Evolutionary conservation across 2,329 filamentous ascomycete species (phyloP).

Genomic region (Pseudofabraea citricarpa): DNA sequence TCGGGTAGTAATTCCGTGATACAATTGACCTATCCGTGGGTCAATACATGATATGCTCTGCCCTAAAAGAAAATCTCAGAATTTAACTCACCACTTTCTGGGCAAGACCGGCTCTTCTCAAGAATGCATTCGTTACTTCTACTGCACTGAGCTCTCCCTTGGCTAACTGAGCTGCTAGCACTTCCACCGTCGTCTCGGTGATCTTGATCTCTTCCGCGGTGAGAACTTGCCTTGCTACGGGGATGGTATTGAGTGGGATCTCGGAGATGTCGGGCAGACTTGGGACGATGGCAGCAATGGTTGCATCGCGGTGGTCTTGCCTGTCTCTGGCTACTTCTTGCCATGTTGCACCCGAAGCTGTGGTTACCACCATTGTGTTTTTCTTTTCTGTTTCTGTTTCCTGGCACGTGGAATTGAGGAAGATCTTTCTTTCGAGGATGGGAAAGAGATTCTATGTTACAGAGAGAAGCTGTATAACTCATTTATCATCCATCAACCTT

Average conservation of each 20-base stretch:
- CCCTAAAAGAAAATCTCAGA: background rate
- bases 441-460: too few relatives aligned
- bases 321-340: slow-evolving; percentile 40
- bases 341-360: slow-evolving; percentile 33
- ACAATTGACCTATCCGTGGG: slow-evolving; percentile 44
- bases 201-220: slow-evolving; percentile 42
- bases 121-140: slow-evolving; percentile 46
- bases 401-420: too few relatives aligned
- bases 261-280: slow-evolving; percentile 32
- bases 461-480: too few relatives aligned
- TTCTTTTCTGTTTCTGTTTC: too few relatives aligned
- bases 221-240: slow-evolving; percentile 40
- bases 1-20: slow-evolving; percentile 37
- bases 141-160: slow-evolving; percentile 37
- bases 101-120: slow-evolving; percentile 48
- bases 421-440: too few relatives aligned
- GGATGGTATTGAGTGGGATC: slow-evolving; percentile 39
- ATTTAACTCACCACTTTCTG: slow-evolving; percentile 37
- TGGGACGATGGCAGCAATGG: slow-evolving; percentile 36
- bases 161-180: slow-evolving; percentile 41
- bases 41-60: background rate
- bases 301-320: slow-evolving; percentile 40
- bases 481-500: too few relatives aligned
- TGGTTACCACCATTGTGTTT: slow-evolving; percentile 24
- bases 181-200: slow-evolving; percentile 40